These are phyloP conservation scores for Xylaria telfairii DNA, from an alignment of 495 filamentous ascomycete species.

Conservation along the genomic window DNA sequence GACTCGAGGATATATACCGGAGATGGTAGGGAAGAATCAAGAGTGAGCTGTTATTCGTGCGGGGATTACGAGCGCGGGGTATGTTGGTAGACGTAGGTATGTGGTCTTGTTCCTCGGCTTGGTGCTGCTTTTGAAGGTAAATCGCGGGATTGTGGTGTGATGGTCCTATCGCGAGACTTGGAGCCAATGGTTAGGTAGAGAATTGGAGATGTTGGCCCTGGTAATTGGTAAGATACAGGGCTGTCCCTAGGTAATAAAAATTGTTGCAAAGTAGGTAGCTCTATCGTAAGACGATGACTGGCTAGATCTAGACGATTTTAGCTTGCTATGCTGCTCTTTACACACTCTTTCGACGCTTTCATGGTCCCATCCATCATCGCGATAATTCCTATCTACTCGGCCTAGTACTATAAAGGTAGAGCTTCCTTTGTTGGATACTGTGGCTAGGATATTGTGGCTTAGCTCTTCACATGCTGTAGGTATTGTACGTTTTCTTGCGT, in stretches of 20 bases:
- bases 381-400: background rate
- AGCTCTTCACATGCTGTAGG: too few species aligned
- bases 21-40: background rate
- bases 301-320: background rate
- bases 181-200: slow-evolving; percentile 9
- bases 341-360: background rate
- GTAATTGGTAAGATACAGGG: too few species aligned
- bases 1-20: background rate
- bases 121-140: background rate
- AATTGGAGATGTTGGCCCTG: background rate
- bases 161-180: background rate
- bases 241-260: too few species aligned
- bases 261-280: too few species aligned
- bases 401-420: background rate
- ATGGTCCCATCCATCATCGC: background rate
- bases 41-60: background rate
- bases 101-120: background rate
- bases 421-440: background rate
- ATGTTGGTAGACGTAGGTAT: background rate
- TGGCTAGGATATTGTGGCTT: background rate
- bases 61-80: slow-evolving; percentile 7
- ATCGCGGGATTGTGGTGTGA: background rate
- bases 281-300: background rate
- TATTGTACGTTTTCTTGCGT: background rate
- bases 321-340: background rate